Base-by-base conservation (phyloP, 2,329 filamentous ascomycete species). In the Plectosphaerella cucumerina region DNA sequence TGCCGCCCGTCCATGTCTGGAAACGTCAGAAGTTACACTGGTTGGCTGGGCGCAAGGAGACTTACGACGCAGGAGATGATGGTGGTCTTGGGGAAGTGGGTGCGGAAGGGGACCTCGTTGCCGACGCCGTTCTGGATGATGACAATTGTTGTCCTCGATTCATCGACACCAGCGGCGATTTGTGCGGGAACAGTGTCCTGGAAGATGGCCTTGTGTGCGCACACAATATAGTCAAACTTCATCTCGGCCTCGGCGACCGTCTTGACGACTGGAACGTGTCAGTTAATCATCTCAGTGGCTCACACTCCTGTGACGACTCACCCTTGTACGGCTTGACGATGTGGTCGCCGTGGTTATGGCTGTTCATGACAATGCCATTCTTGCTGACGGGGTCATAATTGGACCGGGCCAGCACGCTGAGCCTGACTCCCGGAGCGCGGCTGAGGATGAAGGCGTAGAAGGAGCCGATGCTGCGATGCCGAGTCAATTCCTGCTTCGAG, bases 91-190 rank as follows among this genome's bases (percentile, higher is more conserved):
- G 80, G 79, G 55, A 80, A 85, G 0, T 65, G 62, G 1, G 60
- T 56, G 0, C 64, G 58, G 48, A 82, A 83, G 15, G 79, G 74
- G 10, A 77, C 71, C 59, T 86, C 82, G 53, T 84, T 83, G 1
- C 71, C 74, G 35, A 85, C 76, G 1, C 82, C 82, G 56, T 85
- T 85, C 54, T 86, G 82, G 15, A 84, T 73, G 1, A 86, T 73
- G 8, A 81, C 78, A 39, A 85, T 77, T 0, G 75, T 72, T 0
- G 80, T 84, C 49, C 45, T 67, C 18, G 49, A 47, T 12, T 59
- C 60, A 6, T 71, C 68, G 1, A 79, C 62, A 54, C 63, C 57
- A 55, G 69, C 59, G 12, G 56, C 55, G 34, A 72, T 58, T 37
- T 60, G 52, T 4, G 63, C 59, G 4, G 72, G 69, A 0, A 70